phyloP scores from a whole-genome alignment of 345 rosid species.

The Eucalyptus pauciflora region DNA sequence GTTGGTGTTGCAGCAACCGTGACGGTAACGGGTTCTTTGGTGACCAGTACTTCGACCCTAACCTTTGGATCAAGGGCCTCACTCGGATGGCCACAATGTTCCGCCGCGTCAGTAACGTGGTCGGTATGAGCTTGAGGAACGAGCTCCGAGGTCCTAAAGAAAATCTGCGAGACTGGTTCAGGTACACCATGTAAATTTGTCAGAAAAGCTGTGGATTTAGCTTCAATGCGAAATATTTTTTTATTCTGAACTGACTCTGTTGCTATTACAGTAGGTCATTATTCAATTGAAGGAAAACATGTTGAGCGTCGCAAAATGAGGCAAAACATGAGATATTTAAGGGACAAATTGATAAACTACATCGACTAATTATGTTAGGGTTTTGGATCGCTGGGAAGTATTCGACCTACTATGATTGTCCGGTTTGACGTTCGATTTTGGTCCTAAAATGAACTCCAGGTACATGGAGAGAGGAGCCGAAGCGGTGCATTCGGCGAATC shows the following conservation, averaged over 20 bases:
- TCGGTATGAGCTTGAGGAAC: conserved; percentile 86
- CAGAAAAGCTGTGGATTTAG: neutral
- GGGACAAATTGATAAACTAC: neutral
- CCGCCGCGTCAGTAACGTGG: conserved; percentile 36
- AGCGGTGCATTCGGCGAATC: conserved; percentile 68
- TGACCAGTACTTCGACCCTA: conserved; percentile 57
- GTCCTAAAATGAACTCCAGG: conserved; percentile 3
- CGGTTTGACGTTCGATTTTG: neutral
- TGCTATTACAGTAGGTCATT: neutral
- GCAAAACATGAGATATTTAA: neutral
- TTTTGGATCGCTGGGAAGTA: neutral
- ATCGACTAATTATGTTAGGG: neutral
- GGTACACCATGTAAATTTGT: conserved; percentile 11
- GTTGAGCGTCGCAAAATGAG: neutral
- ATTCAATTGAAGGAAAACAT: neutral
- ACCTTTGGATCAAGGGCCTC: conserved; percentile 51
- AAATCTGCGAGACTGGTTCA: conserved; percentile 68
- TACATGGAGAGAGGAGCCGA: conserved; percentile 84
- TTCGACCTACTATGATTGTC: neutral
- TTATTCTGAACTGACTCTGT: neutral
- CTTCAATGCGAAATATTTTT: neutral
- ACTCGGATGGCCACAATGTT: conserved; percentile 53
- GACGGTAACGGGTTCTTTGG: conserved; percentile 94
- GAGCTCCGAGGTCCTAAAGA: conserved; percentile 78
- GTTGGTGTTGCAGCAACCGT: conserved; percentile 68